phyloP scores from a whole-genome alignment of 345 rosid species.

The Mallotus nudiflorus region DNA sequence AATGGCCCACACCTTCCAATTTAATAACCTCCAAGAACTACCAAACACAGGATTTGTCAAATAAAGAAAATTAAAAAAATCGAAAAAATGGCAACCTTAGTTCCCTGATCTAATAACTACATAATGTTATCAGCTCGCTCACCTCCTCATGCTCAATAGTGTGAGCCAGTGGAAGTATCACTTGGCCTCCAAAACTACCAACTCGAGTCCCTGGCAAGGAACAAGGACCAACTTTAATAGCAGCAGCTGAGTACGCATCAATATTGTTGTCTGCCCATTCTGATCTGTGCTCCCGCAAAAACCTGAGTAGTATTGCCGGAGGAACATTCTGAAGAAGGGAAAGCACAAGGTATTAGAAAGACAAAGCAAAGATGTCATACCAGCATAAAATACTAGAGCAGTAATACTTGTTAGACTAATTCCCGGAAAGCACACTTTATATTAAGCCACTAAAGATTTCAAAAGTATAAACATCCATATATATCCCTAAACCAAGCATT shows the following conservation, averaged over 20 bases:
- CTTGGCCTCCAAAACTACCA: slow-evolving; percentile 88
- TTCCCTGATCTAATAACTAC: no score
- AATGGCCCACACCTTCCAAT: slow-evolving; percentile 78
- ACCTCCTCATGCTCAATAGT: slow-evolving; percentile 98
- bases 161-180: slow-evolving; percentile 95
- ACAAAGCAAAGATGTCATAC: neutral
- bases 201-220: slow-evolving; percentile 77
- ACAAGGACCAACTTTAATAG: slow-evolving; percentile 92
- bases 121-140: slow-evolving; percentile 11
- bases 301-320: slow-evolving; percentile 95
- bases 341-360: neutral
- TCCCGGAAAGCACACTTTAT: neutral
- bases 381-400: no score
- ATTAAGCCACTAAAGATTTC: neutral
- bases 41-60: neutral
- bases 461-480: no score
- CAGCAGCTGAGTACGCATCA: slow-evolving; percentile 94
- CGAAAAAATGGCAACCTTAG: neutral
- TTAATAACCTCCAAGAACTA: slow-evolving; percentile 97
- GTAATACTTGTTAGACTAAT: neutral
- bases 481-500: neutral
- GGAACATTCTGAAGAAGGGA: slow-evolving; percentile 73
- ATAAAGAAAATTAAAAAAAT: neutral
- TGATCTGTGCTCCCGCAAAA: slow-evolving; percentile 94
- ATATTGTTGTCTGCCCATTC: slow-evolving; percentile 99